phyloP scores from a whole-genome alignment of 768 basidiomycete genomes.

The Cantharellus anzutake region DNA sequence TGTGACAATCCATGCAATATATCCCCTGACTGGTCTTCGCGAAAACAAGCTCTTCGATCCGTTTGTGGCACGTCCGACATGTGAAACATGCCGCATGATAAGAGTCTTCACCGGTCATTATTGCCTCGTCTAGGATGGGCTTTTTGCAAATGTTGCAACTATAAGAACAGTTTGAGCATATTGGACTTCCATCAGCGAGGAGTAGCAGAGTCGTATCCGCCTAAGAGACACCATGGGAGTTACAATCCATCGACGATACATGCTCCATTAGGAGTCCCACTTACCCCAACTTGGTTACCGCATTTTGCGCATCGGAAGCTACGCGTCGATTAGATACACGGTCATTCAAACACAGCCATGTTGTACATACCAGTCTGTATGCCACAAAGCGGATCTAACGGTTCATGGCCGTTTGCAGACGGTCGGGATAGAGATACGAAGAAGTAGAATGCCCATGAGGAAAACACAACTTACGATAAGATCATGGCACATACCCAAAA shows the following conservation, averaged over 20 bases:
- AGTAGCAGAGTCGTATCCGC: slow-evolving; percentile 95
- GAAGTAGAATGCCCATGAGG: slow-evolving; percentile 5
- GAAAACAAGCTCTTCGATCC: slow-evolving; percentile 95
- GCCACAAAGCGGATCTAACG: slow-evolving; percentile 77
- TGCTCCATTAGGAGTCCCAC: background rate
- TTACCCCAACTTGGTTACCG: slow-evolving; percentile 50
- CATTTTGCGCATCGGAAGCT: slow-evolving; percentile 95
- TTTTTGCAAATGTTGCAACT: slow-evolving; percentile 87
- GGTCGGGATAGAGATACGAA: background rate
- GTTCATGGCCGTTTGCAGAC: too few relatives aligned
- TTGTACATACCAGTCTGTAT: slow-evolving; percentile 44
- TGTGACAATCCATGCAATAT: slow-evolving; percentile 98
- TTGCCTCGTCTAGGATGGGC: slow-evolving; percentile 94
- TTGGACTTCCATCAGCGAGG: slow-evolving; percentile 93
- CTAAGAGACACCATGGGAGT: slow-evolving; percentile 6
- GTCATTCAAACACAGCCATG: background rate
- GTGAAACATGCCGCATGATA: slow-evolving; percentile 99
- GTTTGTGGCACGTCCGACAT: slow-evolving; percentile 82
- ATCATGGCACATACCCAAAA: slow-evolving; percentile 53
- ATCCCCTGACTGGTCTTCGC: slow-evolving; percentile 97
- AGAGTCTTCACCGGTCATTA: slow-evolving; percentile 94
- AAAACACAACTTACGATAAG: background rate
- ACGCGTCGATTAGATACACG: slow-evolving; percentile 4
- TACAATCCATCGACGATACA: background rate
- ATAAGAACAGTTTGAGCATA: slow-evolving; percentile 85